Conservation (phyloP, 768 basidiomycete genomes). For the Chlorophyllum brunneum region DNA sequence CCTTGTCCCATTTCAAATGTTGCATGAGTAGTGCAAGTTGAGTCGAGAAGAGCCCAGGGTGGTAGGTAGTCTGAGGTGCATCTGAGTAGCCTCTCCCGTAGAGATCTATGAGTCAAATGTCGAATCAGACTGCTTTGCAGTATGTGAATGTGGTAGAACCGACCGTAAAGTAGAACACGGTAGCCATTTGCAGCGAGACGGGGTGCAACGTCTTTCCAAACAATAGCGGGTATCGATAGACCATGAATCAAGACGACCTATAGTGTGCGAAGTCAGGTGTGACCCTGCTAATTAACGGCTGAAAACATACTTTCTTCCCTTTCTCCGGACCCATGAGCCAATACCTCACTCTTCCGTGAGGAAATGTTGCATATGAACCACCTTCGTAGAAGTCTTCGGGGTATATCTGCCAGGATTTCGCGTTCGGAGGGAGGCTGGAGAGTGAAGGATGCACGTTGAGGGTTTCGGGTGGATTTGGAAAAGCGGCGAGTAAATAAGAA, state of each 20-base stretch:
- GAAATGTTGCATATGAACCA: conserved; percentile 61
- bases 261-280: neutral
- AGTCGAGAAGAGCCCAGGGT: conserved; percentile 59
- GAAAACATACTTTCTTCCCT: conserved; percentile 53
- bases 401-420: conserved; percentile 66
- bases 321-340: conserved; percentile 73
- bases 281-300: neutral
- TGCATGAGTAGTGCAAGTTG: conserved; percentile 86
- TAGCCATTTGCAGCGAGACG: conserved; percentile 57
- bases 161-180: conserved; percentile 76
- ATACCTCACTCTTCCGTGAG: conserved; percentile 68
- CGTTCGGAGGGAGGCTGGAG: conserved; percentile 50
- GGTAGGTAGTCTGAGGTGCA: conserved; percentile 67
- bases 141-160: conserved; percentile 11
- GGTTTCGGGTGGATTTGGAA: conserved; percentile 55
- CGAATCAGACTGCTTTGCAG: neutral
- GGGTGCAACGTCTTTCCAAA: conserved; percentile 76
- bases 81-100: conserved; percentile 84
- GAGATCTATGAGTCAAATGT: conserved; percentile 44
- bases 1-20: conserved; percentile 67
- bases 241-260: conserved; percentile 79
- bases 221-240: conserved; percentile 69
- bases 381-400: conserved; percentile 65
- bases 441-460: conserved; percentile 54
- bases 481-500: conserved; percentile 59